Conservation (phyloP, 1,284 basidiomycete species). For the Sanguinoderma infundibulare region DNA sequence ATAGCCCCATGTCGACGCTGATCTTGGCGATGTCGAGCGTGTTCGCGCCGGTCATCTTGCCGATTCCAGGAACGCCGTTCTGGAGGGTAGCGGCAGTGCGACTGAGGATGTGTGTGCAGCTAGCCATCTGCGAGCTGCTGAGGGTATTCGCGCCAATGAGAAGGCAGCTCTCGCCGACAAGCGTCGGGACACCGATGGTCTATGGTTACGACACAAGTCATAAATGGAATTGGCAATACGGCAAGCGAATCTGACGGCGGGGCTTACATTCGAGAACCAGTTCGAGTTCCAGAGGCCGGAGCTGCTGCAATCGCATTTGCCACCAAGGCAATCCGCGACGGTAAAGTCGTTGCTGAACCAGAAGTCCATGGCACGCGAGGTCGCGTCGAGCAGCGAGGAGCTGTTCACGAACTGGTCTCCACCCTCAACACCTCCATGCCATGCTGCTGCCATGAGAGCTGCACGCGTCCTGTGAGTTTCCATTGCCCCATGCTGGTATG, state of each 20-base stretch:
- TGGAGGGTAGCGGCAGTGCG: conserved; percentile 58
- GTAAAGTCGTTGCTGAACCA: conserved; percentile 70
- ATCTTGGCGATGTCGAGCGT: conserved; percentile 61
- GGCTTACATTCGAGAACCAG: conserved; percentile 57
- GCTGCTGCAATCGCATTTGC: conserved; percentile 59
- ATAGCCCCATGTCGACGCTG: conserved; percentile 54
- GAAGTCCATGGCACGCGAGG: conserved; percentile 58
- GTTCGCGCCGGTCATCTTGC: conserved; percentile 64
- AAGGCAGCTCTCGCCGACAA: conserved; percentile 60
- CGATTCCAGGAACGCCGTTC: conserved; percentile 46
- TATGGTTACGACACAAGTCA: conserved; percentile 31
- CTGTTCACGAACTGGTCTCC: conserved; percentile 44
- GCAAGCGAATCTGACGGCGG: background rate
- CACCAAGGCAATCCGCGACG: conserved; percentile 56
- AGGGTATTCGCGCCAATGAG: conserved; percentile 51
- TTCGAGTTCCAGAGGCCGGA: conserved; percentile 70
- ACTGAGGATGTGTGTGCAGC: conserved; percentile 54
- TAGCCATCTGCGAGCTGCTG: conserved; percentile 42
- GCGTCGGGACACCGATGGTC: conserved; percentile 63
- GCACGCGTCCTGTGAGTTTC: background rate
- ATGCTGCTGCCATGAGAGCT: conserved; percentile 52
- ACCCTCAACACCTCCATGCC: conserved; percentile 52
- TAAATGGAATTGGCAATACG: background rate
- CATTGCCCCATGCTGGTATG: background rate
- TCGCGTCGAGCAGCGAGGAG: conserved; percentile 42